These are phyloP conservation scores for Candida anutae DNA, from an alignment of 1,139 yeast species.

Conservation along the genomic window DNA sequence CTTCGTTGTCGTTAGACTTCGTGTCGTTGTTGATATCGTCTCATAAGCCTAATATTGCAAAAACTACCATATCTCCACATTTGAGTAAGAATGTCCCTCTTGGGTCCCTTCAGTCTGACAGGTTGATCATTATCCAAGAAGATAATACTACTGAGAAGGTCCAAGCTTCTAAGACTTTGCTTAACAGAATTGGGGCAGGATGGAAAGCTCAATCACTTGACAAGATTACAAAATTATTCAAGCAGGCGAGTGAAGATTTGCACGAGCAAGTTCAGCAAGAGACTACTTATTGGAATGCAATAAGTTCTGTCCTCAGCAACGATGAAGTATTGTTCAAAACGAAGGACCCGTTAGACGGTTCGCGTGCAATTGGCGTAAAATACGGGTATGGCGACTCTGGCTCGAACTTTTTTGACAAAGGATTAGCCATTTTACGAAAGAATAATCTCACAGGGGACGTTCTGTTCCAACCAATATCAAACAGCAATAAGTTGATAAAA, in stretches of 20 bases:
- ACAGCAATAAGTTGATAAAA: slow-evolving; percentile 14
- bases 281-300: slow-evolving; percentile 64
- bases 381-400: slow-evolving; percentile 93
- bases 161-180: too few relatives aligned
- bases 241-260: slow-evolving; percentile 44
- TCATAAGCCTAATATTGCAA: slow-evolving; percentile 75
- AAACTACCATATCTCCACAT: slow-evolving; percentile 85
- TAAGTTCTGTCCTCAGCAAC: slow-evolving; percentile 41
- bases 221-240: slow-evolving; percentile 46
- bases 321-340: slow-evolving; percentile 71
- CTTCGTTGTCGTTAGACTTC: slow-evolving; percentile 81
- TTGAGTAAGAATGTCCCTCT: slow-evolving; percentile 68
- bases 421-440: slow-evolving; percentile 58
- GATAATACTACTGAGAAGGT: slow-evolving; percentile 10
- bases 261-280: slow-evolving; percentile 54
- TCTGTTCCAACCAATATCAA: slow-evolving; percentile 21
- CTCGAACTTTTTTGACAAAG: slow-evolving; percentile 59
- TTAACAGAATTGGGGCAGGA: slow-evolving; percentile 57
- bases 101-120: slow-evolving; percentile 73
- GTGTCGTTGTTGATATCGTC: slow-evolving; percentile 79
- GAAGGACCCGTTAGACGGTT: slow-evolving; percentile 43
- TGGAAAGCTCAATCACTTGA: slow-evolving; percentile 75
- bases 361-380: slow-evolving; percentile 60
- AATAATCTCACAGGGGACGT: slow-evolving; percentile 27
- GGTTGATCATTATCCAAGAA: slow-evolving; percentile 18